Base-by-base conservation (phyloP, 352 stramenopile species). In the Nothophytophthora sp. region DNA sequence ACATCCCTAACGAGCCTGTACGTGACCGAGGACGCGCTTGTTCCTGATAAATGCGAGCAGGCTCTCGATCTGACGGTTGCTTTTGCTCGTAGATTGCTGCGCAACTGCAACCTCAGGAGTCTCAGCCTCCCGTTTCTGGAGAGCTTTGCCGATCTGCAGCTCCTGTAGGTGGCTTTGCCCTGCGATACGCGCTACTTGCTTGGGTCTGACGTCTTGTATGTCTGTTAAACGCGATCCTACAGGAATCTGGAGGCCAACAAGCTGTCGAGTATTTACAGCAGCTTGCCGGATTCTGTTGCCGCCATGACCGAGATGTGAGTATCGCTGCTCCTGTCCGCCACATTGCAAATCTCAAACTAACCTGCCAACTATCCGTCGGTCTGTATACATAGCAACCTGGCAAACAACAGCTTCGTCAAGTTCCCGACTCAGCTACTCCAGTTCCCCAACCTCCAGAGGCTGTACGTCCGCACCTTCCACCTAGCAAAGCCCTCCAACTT, bases 371-470 rank as follows among this genome's bases (percentile, higher is more conserved):
- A n/a, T n/a, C n/a, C n/a, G n/a, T n/a, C n/a, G n/a, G n/a, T n/a
- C n/a, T n/a, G 27, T 11, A 30, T 11, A 6, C 10, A 35, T 16
- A 82, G 72, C 32, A 79, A 74, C 46, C 52, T 83, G 45, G 54
- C 73, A 11, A 67, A 66, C 34, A 83, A 83, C 45, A 60, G 47
- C 5, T 72, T 83, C 23, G 62, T 55, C 5, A 30, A 50, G n/a
- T 76, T 83, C 28, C 73, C 70, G 7, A 18, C 22, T 8, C 56
- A 73, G 8, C n/a, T 78, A n/a, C 62, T 83, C 3, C 65, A 63
- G 30, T 66, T 83, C 18, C 53, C 55, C 7, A 70, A 78, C 10
- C 45, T 83, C 27, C 48, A 62, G 35, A 75, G 62, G 10, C 57
- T 83, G 69, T 83, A 72, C 29, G 69, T 78, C 13, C 5, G 16